A percentile compares a stretch with the other conserved stretches of the same genome.
These are phyloP conservation scores for Wickerhamiella parazyma DNA, from an alignment of 805 yeast genomes.

Conservation along the genomic window DNA sequence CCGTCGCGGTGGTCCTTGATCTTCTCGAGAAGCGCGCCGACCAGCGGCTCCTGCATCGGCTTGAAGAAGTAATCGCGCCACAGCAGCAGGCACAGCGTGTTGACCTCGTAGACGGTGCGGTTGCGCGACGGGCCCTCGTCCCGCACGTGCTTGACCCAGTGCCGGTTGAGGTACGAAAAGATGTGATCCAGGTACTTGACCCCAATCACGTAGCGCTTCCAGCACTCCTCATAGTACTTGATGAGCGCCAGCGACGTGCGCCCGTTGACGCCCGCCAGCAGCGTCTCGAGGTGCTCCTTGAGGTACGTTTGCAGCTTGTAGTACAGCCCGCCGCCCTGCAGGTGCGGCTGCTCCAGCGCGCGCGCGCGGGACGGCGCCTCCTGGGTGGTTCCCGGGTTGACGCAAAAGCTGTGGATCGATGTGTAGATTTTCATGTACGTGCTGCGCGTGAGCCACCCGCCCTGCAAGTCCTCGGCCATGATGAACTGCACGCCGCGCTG, in stretches of 20 bases:
- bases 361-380: constrained; percentile 8
- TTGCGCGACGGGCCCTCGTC: constrained; percentile 57
- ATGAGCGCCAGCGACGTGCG: constrained; percentile 32
- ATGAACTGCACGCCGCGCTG: constrained; percentile 29
- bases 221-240: constrained; percentile 70
- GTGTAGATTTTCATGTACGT: constrained; percentile 87
- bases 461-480: constrained; percentile 26
- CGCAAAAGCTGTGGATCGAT: constrained; percentile 86
- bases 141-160: constrained; percentile 95
- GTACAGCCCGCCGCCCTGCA: constrained; percentile 87
- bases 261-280: constrained; percentile 18
- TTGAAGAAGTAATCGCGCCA: constrained; percentile 81
- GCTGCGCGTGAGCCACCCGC: constrained; percentile 26
- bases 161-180: constrained; percentile 88
- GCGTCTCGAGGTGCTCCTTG: constrained; percentile 32
- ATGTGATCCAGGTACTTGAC: constrained; percentile 86
- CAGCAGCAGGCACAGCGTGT: constrained; percentile 70
- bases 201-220: constrained; percentile 84
- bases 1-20: constrained; percentile 71
- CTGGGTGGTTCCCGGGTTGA: constrained; percentile 23
- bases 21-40: constrained; percentile 59
- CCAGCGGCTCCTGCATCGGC: constrained; percentile 44
- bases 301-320: constrained; percentile 55
- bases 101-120: constrained; percentile 78
- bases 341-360: constrained; percentile 23